Evolutionary conservation across 345 rosid genomes (phyloP), one percentile per base, ranked within the genome.

Genomic region (Dimocarpus longan): DNA sequence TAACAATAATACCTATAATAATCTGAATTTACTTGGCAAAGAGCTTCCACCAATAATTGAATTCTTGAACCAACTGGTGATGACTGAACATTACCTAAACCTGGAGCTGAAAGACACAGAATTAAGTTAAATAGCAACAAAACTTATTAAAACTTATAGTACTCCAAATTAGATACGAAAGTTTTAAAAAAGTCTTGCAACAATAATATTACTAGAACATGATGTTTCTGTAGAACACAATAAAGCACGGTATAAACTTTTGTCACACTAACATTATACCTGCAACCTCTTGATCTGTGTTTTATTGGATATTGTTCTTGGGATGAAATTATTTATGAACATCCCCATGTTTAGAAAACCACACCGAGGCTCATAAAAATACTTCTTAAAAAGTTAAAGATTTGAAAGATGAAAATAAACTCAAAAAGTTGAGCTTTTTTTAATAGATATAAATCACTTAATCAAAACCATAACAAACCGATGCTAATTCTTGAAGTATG

Each of bases 271-370:
- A 28, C 32, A 65, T 65, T 32, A 46, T 43, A 79, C 77, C 79
- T 7, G 21, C 16, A 57, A 74, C 28, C 67, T 57, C 56, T 42
- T 64, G 50, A 66, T 79, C 50, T 3, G 63, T 4, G 60, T 64
- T 8, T 22, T 48, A n/a, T 13, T 62, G n/a, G 64, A 52, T 71
- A 73, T 56, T 80, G 76, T 79, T 81, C 63, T 67, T 80, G 28
- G 95, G 86, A 82, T 96, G 98, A 57, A 86, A 80, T 77, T 90
- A 96, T 80, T 86, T 91, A 68, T 97, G 91, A 71, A 97, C 89
- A 82, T 91, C 91, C 62, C 94, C 98, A 24, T 75, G 91, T 24
- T 86, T 91, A 80, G 97, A 96, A 82, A 88, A 94, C 0, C 94
- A 93, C 93, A 92, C 78, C 68, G 82, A 77, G 19, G 8, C 50